phyloP scores from a whole-genome alignment of 352 stramenopile genomes.

The Phytopythium montanum region DNA sequence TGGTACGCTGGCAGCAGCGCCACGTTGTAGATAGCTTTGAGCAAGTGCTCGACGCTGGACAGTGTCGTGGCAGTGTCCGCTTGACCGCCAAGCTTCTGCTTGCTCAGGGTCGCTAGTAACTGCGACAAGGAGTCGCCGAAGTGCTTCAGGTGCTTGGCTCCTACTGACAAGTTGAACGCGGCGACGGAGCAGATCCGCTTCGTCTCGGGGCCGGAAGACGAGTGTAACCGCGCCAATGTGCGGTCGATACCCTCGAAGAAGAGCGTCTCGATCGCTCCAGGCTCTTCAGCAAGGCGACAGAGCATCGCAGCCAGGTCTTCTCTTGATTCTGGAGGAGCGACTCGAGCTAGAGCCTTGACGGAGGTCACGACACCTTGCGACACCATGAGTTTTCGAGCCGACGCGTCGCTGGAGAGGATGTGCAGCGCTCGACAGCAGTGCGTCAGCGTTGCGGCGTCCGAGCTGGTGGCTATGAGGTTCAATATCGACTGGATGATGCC shows the following conservation, averaged over 20 bases:
- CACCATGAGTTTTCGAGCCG: slow-evolving; percentile 55
- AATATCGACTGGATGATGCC: slow-evolving; percentile 69
- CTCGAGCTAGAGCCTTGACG: slow-evolving; percentile 47
- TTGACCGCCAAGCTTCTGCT: slow-evolving; percentile 6
- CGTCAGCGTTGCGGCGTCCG: slow-evolving; percentile 42
- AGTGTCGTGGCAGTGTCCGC: slow-evolving; percentile 9
- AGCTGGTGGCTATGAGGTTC: slow-evolving; percentile 30
- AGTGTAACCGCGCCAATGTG: slow-evolving; percentile 42
- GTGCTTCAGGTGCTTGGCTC: slow-evolving; percentile 54
- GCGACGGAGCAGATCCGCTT: slow-evolving; percentile 66
- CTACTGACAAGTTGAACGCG: slow-evolving; percentile 67
- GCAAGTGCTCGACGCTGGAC: slow-evolving; percentile 25
- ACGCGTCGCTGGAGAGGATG: slow-evolving; percentile 38
- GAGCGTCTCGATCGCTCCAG: slow-evolving; percentile 44
- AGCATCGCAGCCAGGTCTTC: slow-evolving; percentile 67
- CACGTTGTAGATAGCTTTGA: slow-evolving; percentile 75
- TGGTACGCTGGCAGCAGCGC: slow-evolving; percentile 57
- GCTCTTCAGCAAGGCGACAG: slow-evolving; percentile 65
- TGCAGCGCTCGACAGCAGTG: slow-evolving; percentile 75
- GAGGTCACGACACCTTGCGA: slow-evolving; percentile 37
- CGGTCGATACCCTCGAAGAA: slow-evolving; percentile 74
- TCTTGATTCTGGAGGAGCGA: slow-evolving; percentile 17
- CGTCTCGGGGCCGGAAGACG: slow-evolving; percentile 43
- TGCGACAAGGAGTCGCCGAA: slow-evolving; percentile 63
- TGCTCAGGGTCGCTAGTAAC: slow-evolving; percentile 31